These are phyloP conservation scores for Pichiaceae sp. DNA, from an alignment of 1,139 yeast genomes.

Conservation along the genomic window DNA sequence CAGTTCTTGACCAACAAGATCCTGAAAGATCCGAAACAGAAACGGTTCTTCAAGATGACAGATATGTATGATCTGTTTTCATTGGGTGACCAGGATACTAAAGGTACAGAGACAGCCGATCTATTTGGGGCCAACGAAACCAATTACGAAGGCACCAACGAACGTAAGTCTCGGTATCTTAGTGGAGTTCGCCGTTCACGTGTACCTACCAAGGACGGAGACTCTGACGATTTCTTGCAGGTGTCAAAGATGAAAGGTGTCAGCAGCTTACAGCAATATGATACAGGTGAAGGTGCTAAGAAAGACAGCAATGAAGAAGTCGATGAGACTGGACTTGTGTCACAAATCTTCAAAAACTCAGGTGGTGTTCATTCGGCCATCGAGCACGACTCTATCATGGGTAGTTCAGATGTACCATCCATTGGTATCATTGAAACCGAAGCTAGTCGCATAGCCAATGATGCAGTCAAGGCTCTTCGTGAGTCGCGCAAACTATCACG, in stretches of 20 bases:
- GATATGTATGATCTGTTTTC: conserved; percentile 87
- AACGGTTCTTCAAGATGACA: conserved; percentile 84
- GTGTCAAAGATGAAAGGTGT: conserved; percentile 52
- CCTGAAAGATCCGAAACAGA: conserved; percentile 89
- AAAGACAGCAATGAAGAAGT: conserved; percentile 22
- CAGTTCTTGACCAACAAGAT: conserved; percentile 91
- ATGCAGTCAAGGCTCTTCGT: conserved; percentile 67
- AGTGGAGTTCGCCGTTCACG: conserved; percentile 6
- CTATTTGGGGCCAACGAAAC: conserved; percentile 49
- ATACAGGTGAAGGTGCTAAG: conserved; percentile 30
- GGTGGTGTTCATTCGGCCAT: conserved; percentile 65
- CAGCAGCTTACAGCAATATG: conserved; percentile 42
- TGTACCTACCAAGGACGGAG: conserved; percentile 27
- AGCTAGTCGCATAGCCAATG: conserved; percentile 67
- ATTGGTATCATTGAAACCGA: conserved; percentile 52
- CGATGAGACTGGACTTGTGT: conserved; percentile 59
- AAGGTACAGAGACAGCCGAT: conserved; percentile 59
- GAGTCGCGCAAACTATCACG: conserved; percentile 61
- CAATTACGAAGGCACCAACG: conserved; percentile 24
- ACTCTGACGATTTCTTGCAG: conserved; percentile 41
- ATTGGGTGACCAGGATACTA: conserved; percentile 65
- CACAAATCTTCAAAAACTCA: conserved; percentile 61
- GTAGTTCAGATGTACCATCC: conserved; percentile 35
- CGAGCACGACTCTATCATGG: conserved; percentile 72
- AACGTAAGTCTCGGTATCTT: conserved; percentile 24